These are phyloP conservation scores for Penicillium ochrochloron DNA, from an alignment of 495 filamentous ascomycete genomes.

Conservation along the genomic window DNA sequence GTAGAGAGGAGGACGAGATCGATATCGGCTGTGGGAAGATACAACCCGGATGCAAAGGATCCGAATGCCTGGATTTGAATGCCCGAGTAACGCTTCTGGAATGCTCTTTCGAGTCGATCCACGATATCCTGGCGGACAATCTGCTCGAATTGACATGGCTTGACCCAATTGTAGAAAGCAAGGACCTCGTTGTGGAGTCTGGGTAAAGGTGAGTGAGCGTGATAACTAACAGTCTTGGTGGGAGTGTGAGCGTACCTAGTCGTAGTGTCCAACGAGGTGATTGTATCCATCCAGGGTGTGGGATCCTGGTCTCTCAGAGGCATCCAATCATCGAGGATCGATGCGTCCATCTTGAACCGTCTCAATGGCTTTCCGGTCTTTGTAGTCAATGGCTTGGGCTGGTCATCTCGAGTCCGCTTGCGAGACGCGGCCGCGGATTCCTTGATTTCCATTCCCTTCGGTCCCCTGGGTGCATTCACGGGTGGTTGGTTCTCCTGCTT, in stretches of 20 bases:
- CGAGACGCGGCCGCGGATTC: conserved; percentile 53
- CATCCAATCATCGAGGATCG: conserved; percentile 63
- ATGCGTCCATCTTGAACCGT: conserved; percentile 48
- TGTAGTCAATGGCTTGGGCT: conserved; percentile 57
- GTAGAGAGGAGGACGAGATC: conserved; percentile 85
- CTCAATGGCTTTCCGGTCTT: conserved; percentile 49
- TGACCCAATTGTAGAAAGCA: conserved; percentile 85
- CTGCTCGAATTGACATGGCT: conserved; percentile 77
- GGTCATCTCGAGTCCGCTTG: conserved; percentile 74
- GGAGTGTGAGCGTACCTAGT: conserved; percentile 31
- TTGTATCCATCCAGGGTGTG: conserved; percentile 64
- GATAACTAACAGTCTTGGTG: conserved; percentile 7
- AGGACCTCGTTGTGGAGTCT: conserved; percentile 82
- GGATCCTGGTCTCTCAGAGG: conserved; percentile 45
- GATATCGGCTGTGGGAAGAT: conserved; percentile 91
- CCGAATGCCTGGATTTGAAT: conserved; percentile 76
- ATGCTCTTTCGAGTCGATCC: conserved; percentile 57
- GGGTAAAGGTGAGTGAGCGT: conserved; percentile 4
- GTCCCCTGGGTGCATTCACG: conserved; percentile 42
- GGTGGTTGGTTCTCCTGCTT: conserved; percentile 33
- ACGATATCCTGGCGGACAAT: conserved; percentile 74
- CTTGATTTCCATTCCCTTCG: conserved; percentile 18
- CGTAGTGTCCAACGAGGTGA: conserved; percentile 37
- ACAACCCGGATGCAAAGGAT: conserved; percentile 87
- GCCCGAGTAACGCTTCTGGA: conserved; percentile 56